These are phyloP conservation scores for Didymella pomorum DNA, from an alignment of 2,329 filamentous ascomycete genomes.

Conservation along the genomic window DNA sequence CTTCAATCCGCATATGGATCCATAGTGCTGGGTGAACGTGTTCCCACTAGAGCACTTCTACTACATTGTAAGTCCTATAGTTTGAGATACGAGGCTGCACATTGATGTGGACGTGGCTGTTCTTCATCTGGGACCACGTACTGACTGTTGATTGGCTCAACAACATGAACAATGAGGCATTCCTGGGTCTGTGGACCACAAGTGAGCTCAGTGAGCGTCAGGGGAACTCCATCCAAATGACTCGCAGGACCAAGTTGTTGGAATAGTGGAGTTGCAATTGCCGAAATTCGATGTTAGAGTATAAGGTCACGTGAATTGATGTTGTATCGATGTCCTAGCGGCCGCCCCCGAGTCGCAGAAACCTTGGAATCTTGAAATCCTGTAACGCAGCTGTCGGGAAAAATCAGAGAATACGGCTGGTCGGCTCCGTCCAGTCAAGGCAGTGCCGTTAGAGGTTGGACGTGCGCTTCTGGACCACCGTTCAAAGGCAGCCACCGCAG, in stretches of 20 bases:
- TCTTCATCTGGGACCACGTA: conserved; percentile 40
- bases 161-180: conserved; percentile 26
- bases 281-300: conserved; percentile 49
- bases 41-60: conserved; percentile 9
- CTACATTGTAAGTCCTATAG: not conserved
- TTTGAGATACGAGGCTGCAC: conserved; percentile 17
- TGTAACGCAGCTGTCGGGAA: not conserved
- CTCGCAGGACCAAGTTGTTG: conserved; percentile 18
- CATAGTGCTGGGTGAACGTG: conserved; percentile 18
- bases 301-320: conserved; percentile 4
- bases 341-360: not conserved
- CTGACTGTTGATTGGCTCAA: conserved; percentile 37
- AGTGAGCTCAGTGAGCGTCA: conserved; percentile 8
- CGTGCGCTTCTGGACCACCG: conserved; percentile 7
- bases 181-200: conserved; percentile 7
- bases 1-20: conserved; percentile 8
- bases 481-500: conserved; percentile 9
- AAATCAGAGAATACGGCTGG: conserved; percentile 6
- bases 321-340: not conserved
- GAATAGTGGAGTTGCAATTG: conserved; percentile 10
- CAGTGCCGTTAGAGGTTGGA: conserved; percentile 4
- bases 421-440: conserved; percentile 2
- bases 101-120: conserved; percentile 35
- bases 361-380: not conserved
- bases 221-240: conserved; percentile 13